Conservation (phyloP, 805 yeast species). For the Starmerella potacharoeniae region DNA sequence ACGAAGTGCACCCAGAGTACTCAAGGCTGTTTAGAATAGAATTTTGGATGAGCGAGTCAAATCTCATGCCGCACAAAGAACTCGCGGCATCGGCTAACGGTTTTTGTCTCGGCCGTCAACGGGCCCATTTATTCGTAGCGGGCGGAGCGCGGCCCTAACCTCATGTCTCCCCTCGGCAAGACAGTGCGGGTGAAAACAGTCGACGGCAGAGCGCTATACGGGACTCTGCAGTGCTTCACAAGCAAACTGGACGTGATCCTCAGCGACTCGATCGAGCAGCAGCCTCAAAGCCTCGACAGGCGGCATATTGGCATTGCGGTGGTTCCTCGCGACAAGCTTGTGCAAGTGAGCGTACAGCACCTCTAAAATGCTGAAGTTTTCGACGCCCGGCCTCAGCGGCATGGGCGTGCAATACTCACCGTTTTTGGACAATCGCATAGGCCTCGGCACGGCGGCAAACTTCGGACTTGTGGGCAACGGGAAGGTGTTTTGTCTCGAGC, state of each 20-base stretch:
- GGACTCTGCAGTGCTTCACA: slow-evolving; percentile 27
- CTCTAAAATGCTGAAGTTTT: slow-evolving; percentile 50
- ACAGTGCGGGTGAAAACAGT: slow-evolving; percentile 24
- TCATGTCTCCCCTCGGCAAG: slow-evolving; percentile 18
- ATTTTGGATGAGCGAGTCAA: no score
- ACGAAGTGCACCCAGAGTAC: no score
- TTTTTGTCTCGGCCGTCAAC: not conserved
- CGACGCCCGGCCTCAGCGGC: slow-evolving; percentile 76
- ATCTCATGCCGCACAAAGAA: no score
- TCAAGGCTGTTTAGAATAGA: no score
- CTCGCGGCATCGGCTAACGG: no score
- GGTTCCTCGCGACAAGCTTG: slow-evolving; percentile 25
- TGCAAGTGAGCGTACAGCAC: slow-evolving; percentile 21
- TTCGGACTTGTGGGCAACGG: slow-evolving; percentile 95
- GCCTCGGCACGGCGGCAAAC: slow-evolving; percentile 84
- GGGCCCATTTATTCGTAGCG: not conserved
- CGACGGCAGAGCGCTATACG: slow-evolving; percentile 29
- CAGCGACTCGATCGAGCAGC: slow-evolving; percentile 27
- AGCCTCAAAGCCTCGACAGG: slow-evolving; percentile 14
- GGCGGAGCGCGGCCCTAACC: slow-evolving; percentile 2
- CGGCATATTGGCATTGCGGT: slow-evolving; percentile 30
- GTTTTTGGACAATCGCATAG: slow-evolving; percentile 75
- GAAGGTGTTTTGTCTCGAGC: slow-evolving; percentile 55
- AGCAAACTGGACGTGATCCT: slow-evolving; percentile 26
- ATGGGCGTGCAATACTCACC: slow-evolving; percentile 85